These are phyloP conservation scores for Aspergillus olivimuriae DNA, from an alignment of 495 filamentous ascomycete genomes.

Conservation along the genomic window DNA sequence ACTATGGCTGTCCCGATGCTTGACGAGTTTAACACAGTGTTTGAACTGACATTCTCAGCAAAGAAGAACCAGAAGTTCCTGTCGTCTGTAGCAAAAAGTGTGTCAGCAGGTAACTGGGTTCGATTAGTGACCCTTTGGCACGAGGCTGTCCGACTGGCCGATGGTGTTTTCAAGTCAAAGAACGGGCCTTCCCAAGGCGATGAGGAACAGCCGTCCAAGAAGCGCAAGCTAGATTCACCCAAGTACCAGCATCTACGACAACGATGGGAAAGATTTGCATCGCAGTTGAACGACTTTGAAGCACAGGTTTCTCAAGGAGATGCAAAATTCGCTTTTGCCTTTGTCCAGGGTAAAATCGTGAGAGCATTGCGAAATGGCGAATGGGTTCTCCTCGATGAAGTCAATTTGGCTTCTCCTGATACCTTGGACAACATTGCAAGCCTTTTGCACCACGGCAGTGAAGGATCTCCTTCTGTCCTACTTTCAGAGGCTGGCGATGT, in stretches of 20 bases:
- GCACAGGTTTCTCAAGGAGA: constrained; percentile 70
- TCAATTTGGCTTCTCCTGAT: constrained; percentile 91
- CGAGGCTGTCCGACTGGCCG: constrained; percentile 79
- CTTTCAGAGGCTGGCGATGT: constrained; percentile 88
- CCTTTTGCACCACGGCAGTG: constrained; percentile 63
- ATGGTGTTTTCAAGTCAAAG: constrained; percentile 52
- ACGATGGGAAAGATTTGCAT: constrained; percentile 74
- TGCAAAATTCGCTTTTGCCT: constrained; percentile 86
- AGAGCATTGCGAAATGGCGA: constrained; percentile 89
- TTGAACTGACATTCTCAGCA: constrained; percentile 74
- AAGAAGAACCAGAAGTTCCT: constrained; percentile 84
- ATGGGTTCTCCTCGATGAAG: constrained; percentile 97
- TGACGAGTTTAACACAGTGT: constrained; percentile 87
- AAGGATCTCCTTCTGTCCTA: constrained; percentile 67
- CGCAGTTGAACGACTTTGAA: constrained; percentile 72
- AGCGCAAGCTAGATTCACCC: constrained; percentile 67
- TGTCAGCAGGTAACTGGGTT: constrained; percentile 77
- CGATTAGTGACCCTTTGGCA: constrained; percentile 79
- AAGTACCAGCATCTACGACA: constrained; percentile 60
- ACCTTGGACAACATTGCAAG: constrained; percentile 90
- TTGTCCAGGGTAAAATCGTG: constrained; percentile 91
- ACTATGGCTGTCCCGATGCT: constrained; percentile 84
- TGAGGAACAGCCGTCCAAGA: constrained; percentile 67
- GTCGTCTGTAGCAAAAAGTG: constrained; percentile 67
- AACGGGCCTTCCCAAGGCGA: constrained; percentile 28